Evolutionary conservation across 805 yeast genomes (phyloP), one percentile per base, ranked within the genome.

Genomic region (Suhomyces prunicola): DNA sequence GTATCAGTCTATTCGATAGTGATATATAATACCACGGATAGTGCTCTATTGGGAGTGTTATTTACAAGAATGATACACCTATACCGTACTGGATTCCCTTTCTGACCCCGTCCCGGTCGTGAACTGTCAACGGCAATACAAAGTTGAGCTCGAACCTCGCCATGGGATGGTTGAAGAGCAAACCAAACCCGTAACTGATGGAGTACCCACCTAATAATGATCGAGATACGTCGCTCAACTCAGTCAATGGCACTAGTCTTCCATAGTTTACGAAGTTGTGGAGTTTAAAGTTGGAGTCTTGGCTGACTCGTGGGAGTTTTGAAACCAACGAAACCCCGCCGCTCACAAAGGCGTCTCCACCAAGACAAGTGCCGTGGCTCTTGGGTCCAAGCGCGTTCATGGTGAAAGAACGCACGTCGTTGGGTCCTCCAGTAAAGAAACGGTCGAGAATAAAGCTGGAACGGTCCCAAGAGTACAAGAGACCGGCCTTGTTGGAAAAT

Each of bases 71-170:
- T 9, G 84, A 77, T n/a, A 81, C 66, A 1, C 86, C 86, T 44
- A 82, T 78, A 9, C 86, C 86, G 64, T 80, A 82, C 59, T 82
- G 86, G 8, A 82, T 55, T 0, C 86, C 86, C 58, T 79, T 81
- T 48, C 85, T 62, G 5, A 73, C 58, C 26, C 70, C 71, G 57
- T 82, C 86, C 10, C 76, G 68, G n/a, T 69, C 68, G 58, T 76
- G 77, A 0, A 69, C 71, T 2, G 71, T 60, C 26, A 82, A 53
- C 0, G 86, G 86, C 23, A 82, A 59, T 3, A 76, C 83, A 60
- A 81, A 79, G 60, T 81, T 82, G 59, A 82, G 70, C 64, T 82
- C 86, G 54, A 82, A 80, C 50, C 86, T 66, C 0, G 85, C 86
- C 70, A 77, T 73, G 1, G 86, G 86, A 60, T 82, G 85, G 50